phyloP scores from a whole-genome alignment of 257 asterid genomes.

The Hygrophila difformis region DNA sequence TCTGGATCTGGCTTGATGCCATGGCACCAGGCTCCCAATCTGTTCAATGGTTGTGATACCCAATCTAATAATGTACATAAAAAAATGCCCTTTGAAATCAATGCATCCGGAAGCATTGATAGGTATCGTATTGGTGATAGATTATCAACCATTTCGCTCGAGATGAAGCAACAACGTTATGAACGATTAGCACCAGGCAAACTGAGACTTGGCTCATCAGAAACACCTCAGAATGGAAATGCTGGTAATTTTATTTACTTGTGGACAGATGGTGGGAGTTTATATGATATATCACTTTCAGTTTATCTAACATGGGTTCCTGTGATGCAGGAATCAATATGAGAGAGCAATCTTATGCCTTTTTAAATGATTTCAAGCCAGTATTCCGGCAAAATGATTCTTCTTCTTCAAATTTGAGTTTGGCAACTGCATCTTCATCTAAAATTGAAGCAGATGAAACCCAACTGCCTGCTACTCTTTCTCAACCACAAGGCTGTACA shows the following conservation, averaged over 20 bases:
- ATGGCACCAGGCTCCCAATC: conserved; percentile 71
- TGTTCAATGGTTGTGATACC: conserved; percentile 39
- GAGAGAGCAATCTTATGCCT: conserved; percentile 37
- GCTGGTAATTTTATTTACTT: conserved; percentile 34
- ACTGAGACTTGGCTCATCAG: conserved; percentile 37
- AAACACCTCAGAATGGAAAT: conserved; percentile 41
- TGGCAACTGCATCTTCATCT: conserved; percentile 30
- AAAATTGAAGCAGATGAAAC: conserved; percentile 37
- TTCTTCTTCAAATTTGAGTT: conserved; percentile 30
- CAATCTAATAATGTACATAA: conserved; percentile 45
- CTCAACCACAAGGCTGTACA: conserved; percentile 23
- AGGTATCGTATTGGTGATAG: conserved; percentile 34
- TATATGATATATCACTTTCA: conserved; percentile 6
- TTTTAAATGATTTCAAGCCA: conserved; percentile 29
- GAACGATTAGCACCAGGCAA: conserved; percentile 44
- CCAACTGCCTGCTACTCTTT: conserved; percentile 25
- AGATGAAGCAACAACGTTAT: conserved; percentile 36
- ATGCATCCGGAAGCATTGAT: conserved; percentile 36
- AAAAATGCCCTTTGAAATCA: conserved; percentile 39
- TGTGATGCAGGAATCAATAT: conserved; percentile 42
- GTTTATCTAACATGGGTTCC: conserved; percentile 5
- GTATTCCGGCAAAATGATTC: conserved; percentile 28
- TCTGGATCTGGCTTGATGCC: conserved; percentile 85
- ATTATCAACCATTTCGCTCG: conserved; percentile 31
- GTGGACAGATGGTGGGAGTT: background rate